Conservation (phyloP, 1,284 basidiomycete genomes). For the Trichosporon faecale region DNA sequence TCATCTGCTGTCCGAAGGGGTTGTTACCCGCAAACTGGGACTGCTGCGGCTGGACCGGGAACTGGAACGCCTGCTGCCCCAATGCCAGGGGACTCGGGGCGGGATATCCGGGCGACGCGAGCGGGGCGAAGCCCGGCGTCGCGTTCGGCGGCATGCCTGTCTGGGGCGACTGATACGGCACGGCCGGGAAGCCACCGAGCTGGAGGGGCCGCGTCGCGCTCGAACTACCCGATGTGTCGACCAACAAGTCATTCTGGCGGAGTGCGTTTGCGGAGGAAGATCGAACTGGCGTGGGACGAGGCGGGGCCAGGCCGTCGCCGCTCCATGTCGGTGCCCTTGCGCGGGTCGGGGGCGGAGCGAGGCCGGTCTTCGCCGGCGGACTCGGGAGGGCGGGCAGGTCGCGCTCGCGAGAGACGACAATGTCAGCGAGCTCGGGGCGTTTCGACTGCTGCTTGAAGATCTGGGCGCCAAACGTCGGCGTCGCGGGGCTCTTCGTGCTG, state of each 20-base stretch:
- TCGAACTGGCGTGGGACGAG: background rate
- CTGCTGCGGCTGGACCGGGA: background rate
- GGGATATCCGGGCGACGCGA: conserved; percentile 8
- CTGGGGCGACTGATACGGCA: conserved; percentile 13
- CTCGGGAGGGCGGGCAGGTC: conserved; percentile 12
- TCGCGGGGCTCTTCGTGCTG: conserved; percentile 2
- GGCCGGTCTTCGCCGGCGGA: background rate
- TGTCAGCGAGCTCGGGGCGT: conserved; percentile 5
- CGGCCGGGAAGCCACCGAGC: conserved; percentile 17
- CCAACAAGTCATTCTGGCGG: conserved; percentile 18
- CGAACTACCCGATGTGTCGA: conserved; percentile 32
- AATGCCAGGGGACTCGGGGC: conserved; percentile 17
- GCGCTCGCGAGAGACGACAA: conserved; percentile 8
- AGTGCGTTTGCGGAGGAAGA: background rate
- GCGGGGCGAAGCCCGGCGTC: conserved; percentile 5
- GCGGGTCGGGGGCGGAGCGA: conserved; percentile 12
- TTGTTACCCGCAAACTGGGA: background rate
- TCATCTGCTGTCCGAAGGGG: background rate
- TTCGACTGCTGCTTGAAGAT: background rate
- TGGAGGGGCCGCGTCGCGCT: conserved; percentile 40
- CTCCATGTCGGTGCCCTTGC: conserved; percentile 6
- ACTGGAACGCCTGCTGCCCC: conserved; percentile 24
- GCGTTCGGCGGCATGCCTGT: conserved; percentile 8
- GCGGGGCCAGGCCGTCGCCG: conserved; percentile 1
- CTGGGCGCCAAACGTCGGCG: background rate